These are phyloP conservation scores for Aquilaria agallochum DNA, from an alignment of 441 rosid genomes.

Conservation along the genomic window DNA sequence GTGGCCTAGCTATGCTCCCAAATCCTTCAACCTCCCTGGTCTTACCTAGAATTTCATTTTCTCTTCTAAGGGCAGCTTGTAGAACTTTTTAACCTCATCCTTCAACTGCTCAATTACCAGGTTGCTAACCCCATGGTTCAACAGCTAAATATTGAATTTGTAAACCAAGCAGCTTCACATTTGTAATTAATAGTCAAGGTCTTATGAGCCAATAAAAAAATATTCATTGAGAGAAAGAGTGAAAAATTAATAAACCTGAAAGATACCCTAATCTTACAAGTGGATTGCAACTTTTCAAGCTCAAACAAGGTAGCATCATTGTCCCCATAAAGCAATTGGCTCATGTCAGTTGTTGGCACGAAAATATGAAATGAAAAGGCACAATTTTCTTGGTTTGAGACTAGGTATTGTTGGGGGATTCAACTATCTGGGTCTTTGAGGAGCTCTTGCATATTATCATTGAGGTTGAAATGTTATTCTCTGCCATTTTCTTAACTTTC, in stretches of 20 bases:
- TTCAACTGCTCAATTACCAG: constrained; percentile 27
- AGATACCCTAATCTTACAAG: constrained; percentile 49
- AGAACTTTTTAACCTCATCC: constrained; percentile 33
- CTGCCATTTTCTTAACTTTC: no score
- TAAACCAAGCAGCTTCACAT: neutral
- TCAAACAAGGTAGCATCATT: constrained; percentile 7
- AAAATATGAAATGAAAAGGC: neutral
- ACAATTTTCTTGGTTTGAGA: constrained; percentile 3
- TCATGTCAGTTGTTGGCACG: constrained; percentile 6
- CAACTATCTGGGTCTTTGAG: constrained; percentile 9
- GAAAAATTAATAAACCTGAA: constrained; percentile 26
- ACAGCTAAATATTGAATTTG: constrained; percentile 23
- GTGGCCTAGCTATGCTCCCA: constrained; percentile 19
- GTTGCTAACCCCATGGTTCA: constrained; percentile 45
- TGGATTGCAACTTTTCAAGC: constrained; percentile 34
- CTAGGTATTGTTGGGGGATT: constrained; percentile 11
- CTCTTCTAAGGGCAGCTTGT: constrained; percentile 43
- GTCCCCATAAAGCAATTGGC: constrained; percentile 7
- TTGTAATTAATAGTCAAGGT: no score
- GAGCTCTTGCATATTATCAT: constrained; percentile 23
- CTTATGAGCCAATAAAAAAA: no score
- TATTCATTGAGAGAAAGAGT: no score
- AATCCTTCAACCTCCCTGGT: constrained; percentile 41
- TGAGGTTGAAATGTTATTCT: neutral
- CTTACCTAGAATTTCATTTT: constrained; percentile 34